phyloP scores from a whole-genome alignment of 2,329 filamentous ascomycete species.

The Aspergillus novofumigatus region DNA sequence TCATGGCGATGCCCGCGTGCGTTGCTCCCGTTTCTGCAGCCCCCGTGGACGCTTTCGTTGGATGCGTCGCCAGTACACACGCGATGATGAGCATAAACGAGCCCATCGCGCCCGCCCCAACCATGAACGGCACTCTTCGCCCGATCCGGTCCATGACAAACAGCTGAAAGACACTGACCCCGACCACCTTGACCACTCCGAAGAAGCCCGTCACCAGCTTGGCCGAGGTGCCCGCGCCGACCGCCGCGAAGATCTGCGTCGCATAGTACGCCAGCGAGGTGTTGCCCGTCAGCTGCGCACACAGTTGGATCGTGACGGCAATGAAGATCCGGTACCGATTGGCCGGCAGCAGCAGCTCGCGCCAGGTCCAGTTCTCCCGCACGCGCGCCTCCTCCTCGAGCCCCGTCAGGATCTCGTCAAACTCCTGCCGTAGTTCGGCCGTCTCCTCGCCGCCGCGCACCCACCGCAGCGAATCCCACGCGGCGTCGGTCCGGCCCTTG shows the following conservation, averaged over 20 bases:
- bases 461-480: constrained; percentile 48
- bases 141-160: constrained; percentile 50
- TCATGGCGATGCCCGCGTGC: constrained; percentile 41
- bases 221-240: constrained; percentile 46
- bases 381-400: constrained; percentile 46
- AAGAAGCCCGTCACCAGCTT: constrained; percentile 53
- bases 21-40: constrained; percentile 23
- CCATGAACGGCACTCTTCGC: constrained; percentile 47
- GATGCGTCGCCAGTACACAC: constrained; percentile 45
- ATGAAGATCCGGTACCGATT: constrained; percentile 49
- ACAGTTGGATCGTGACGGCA: constrained; percentile 49
- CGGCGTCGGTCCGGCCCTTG: constrained; percentile 44
- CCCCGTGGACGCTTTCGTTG: constrained; percentile 32
- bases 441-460: constrained; percentile 46
- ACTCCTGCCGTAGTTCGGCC: constrained; percentile 30
- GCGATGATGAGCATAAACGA: constrained; percentile 52
- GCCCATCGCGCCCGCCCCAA: constrained; percentile 49
- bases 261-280: constrained; percentile 52
- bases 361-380: constrained; percentile 46
- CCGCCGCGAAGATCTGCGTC: constrained; percentile 49
- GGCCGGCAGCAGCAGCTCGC: constrained; percentile 44
- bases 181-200: constrained; percentile 49
- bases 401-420: constrained; percentile 39
- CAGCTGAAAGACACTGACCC: constrained; percentile 45
- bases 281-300: constrained; percentile 49